Evolutionary conservation across 768 basidiomycete genomes (phyloP).

Genomic region (Candolleomyces aberdarensis): DNA sequence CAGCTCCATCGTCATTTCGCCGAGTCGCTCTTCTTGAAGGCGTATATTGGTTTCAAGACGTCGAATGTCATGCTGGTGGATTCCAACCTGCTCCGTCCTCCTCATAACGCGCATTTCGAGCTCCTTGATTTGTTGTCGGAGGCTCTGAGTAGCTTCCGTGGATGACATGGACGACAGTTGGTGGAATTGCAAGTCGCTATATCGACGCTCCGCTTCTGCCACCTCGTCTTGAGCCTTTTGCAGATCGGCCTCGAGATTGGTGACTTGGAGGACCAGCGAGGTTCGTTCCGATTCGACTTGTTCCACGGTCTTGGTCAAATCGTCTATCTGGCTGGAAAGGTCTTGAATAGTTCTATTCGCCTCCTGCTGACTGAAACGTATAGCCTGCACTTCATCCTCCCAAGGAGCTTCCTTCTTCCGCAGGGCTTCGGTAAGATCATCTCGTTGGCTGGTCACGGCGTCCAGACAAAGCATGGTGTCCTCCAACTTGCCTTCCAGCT

Average conservation of each 20-base stretch:
- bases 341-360: slow-evolving; percentile 35
- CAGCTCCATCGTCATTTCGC: slow-evolving; percentile 67
- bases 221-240: slow-evolving; percentile 50
- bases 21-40: slow-evolving; percentile 70
- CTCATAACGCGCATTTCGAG: slow-evolving; percentile 63
- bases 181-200: slow-evolving; percentile 58
- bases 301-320: slow-evolving; percentile 46
- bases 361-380: slow-evolving; percentile 34
- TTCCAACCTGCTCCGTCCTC: slow-evolving; percentile 70
- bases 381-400: slow-evolving; percentile 26
- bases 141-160: slow-evolving; percentile 48
- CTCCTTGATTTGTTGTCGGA: slow-evolving; percentile 65
- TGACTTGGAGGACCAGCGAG: slow-evolving; percentile 60
- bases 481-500: slow-evolving; percentile 32
- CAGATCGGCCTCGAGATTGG: slow-evolving; percentile 62
- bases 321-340: slow-evolving; percentile 41
- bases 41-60: slow-evolving; percentile 72
- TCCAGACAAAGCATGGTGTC: slow-evolving; percentile 31
- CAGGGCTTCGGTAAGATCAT: slow-evolving; percentile 34
- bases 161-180: slow-evolving; percentile 64
- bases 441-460: slow-evolving; percentile 31
- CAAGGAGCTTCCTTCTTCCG: slow-evolving; percentile 28
- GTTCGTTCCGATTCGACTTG: slow-evolving; percentile 64
- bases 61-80: slow-evolving; percentile 77
- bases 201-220: slow-evolving; percentile 54